Evolutionary conservation across 345 rosid genomes (phyloP), one percentile per base, ranked within the genome.

Genomic region (Luvunga scandens): DNA sequence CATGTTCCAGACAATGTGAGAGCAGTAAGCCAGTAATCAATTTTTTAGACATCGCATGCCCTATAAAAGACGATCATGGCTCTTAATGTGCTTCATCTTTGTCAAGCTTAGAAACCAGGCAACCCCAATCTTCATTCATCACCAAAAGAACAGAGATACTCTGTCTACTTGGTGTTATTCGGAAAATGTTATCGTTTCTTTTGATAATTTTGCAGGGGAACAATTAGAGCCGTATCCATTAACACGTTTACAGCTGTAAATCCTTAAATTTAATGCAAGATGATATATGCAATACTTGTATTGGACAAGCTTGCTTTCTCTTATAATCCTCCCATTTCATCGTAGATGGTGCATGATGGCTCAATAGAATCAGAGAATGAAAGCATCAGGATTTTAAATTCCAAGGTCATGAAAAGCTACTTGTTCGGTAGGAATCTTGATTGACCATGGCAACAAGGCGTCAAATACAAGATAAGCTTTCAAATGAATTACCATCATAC

Each of bases 321-420:
- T 92, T 38, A 85, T 90, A 18, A 56, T 92, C 28, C 87, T 89
- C 64, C 97, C 94, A 7, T 89, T 90, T 67, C 97, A 90, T 45
- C 66, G 80, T 16, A 89, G 50, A 60, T 87, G 94, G 93, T 81
- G 82, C 1, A 50, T n/a, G 85, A 86, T 22, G 88, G 81, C 0
- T 48, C 70, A 13, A 2, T n/a, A n/a, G 79, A 76, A 70, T 78
- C 90, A 0, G 90, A 89, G 14, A 79, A 77, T 39, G 69, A 33
- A 42, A 68, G 25, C 56, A 68, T 85, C 1, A 31, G 82, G 79
- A 31, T 74, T 39, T 77, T 90, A 5, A 92, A 90, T 65, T 39
- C 77, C 25, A 83, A 78, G 14, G 88, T 90, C 62, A 87, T 90
- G 84, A 28, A 68, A 67, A 10, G 88, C 94, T 0, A 91, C 94